Percentiles rank a stretch among this genome's conserved stretches.
phyloP scores from a whole-genome alignment of 2,329 filamentous ascomycete species.

The Knoxdaviesia proteae region DNA sequence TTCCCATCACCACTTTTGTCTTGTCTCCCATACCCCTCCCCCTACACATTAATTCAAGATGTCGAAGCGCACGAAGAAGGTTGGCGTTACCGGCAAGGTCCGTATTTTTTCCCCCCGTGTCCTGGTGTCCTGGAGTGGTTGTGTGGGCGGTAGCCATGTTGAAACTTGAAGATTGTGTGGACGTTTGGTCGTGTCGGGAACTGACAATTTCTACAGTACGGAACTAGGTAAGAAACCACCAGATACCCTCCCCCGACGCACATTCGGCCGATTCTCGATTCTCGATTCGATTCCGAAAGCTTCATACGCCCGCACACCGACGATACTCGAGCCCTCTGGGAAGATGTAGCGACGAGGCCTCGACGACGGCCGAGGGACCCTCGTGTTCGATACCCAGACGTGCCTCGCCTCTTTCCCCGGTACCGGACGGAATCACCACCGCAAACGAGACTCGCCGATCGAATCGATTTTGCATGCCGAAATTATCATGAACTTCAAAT shows the following conservation, averaged over 20 bases:
- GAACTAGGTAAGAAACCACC: constrained; percentile 53
- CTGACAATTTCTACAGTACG: constrained; percentile 46
- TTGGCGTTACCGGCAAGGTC: constrained; percentile 63
- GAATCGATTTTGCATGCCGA: no score
- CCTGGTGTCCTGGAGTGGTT: not conserved
- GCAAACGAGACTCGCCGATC: no score
- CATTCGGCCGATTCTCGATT: not conserved
- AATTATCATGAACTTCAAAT: not conserved
- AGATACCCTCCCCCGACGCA: constrained; percentile 1
- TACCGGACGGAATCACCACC: no score
- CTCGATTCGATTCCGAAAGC: not conserved
- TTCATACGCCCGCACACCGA: no score
- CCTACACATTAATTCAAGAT: constrained; percentile 35
- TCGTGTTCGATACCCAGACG: no score
- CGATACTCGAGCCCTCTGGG: no score
- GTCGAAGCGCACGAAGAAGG: constrained; percentile 93
- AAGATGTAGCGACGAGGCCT: no score
- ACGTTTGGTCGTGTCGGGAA: no score
- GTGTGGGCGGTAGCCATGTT: not conserved
- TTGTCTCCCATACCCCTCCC: constrained; percentile 8
- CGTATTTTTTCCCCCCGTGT: constrained; percentile 9
- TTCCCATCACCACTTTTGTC: constrained; percentile 2
- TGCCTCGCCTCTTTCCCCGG: no score
- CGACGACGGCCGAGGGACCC: no score
- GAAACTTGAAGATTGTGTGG: no score